These are phyloP conservation scores for Mucor saturninus DNA, from an alignment of 371 early-diverging fungal species.

Conservation along the genomic window DNA sequence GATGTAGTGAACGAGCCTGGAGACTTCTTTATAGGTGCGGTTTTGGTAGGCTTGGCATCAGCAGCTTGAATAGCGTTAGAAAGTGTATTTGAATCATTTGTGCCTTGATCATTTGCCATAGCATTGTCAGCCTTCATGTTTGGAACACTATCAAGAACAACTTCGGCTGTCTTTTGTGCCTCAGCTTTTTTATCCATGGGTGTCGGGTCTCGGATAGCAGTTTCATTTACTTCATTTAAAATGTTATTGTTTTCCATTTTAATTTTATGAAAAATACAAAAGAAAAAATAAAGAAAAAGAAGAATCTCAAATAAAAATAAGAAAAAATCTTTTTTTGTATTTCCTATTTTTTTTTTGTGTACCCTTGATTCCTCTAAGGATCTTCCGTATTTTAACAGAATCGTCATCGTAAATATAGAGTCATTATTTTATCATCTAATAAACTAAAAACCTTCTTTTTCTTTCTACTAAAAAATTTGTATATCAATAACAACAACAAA, in stretches of 20 bases:
- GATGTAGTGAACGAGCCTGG: conserved; percentile 21
- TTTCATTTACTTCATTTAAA: conserved; percentile 13
- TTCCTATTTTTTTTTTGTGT: conserved; percentile 8
- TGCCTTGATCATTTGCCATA: conserved; percentile 30
- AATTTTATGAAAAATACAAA: conserved; percentile 6
- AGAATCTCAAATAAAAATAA: not conserved
- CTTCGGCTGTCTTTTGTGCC: conserved; percentile 24
- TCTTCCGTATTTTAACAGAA: conserved; percentile 3
- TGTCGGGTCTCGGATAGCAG: conserved; percentile 17
- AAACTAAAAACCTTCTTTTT: not conserved
- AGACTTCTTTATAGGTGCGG: not conserved
- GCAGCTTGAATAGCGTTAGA: conserved; percentile 22
- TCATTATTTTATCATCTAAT: conserved; percentile 12
- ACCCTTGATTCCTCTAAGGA: conserved; percentile 5
- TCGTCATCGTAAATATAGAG: conserved; percentile 7
- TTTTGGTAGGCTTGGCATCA: conserved; percentile 19
- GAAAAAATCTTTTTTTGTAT: conserved; percentile 1
- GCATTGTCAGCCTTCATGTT: conserved; percentile 9
- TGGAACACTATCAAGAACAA: conserved; percentile 29
- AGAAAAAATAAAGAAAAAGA: conserved; percentile 8
- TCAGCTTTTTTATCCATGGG: conserved; percentile 28
- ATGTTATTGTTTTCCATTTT: conserved; percentile 4
- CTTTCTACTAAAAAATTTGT: too few relatives aligned
- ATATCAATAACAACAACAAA: too few relatives aligned
- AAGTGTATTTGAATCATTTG: conserved; percentile 19